Evolutionary conservation across 2,329 filamentous ascomycete genomes (phyloP), one percentile per base, ranked within the genome.

Genomic region (Neoscytalidium dimidiatum): DNA sequence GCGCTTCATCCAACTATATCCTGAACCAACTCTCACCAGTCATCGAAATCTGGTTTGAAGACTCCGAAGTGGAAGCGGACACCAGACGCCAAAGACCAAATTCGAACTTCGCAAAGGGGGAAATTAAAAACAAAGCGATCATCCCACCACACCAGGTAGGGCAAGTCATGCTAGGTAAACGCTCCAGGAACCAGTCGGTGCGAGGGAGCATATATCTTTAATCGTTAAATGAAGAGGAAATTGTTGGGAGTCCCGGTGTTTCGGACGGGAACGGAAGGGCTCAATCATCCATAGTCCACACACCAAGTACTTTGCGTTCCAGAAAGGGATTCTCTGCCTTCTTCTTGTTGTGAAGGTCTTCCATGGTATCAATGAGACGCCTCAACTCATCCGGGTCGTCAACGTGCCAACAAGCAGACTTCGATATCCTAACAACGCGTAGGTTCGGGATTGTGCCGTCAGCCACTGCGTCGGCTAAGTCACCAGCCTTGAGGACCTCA

Each of bases 381-480:
- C 56, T 23, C 53, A 61, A 31, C n/a, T 51, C 43, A 19, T 65
- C 44, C 5, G 26, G 23, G 11, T 52, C 49, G 23, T 65, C 63
- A 13, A 49, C 13, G 8, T 65, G 63, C 63, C 63, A 65, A 3
- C 23, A 21, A 4, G 63, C 63, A 5, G 31, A 28, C 35, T 44
- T 61, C 5, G 63, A 51, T 5, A 65, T 44, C 5, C 63, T 46
- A 19, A 65, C n/a, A 17, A 65, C 44, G 3, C 63, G 44, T 9
- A 65, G 38, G 17, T 61, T 52, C 7, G 63, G 63, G 21, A 65
- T 52, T 3, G 38, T 48, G 14, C 31, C 51, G 4, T 80, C 76
- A 49, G 81, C 78, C 11, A 82, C 71, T 14, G 80, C 69, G 6
- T 75, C 71, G 60, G 78, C 75, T 19, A 82, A 67, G 62, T 82